These are phyloP conservation scores for Gynostemma pentaphyllum DNA, from an alignment of 306 rosid species.

Conservation along the genomic window DNA sequence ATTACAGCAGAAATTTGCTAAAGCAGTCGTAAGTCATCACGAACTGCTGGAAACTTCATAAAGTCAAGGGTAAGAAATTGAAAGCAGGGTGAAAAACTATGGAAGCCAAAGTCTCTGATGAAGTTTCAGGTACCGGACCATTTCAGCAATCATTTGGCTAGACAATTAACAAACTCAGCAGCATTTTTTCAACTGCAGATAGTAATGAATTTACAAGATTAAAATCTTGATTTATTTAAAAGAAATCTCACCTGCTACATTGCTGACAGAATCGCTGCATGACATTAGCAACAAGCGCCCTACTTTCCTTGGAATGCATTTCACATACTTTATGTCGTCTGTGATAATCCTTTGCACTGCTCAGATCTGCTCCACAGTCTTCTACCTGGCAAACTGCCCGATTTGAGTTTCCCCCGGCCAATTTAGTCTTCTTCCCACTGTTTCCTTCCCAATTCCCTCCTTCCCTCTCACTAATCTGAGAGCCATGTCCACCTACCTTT, in stretches of 20 bases:
- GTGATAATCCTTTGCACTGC: conserved; percentile 70
- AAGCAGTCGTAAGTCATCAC: neutral
- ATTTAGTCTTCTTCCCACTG: conserved; percentile 58
- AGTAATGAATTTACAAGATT: neutral
- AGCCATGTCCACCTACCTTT: conserved; percentile 50
- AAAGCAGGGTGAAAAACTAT: neutral
- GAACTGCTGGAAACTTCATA: neutral
- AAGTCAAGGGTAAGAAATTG: neutral
- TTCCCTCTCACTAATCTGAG: conserved; percentile 39
- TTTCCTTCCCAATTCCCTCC: conserved; percentile 37
- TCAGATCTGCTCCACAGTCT: conserved; percentile 78
- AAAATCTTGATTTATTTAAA: neutral
- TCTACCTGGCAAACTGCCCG: conserved; percentile 85
- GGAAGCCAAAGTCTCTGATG: conserved; percentile 8
- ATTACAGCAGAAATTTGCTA: conserved; percentile 11
- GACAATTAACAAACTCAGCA: neutral
- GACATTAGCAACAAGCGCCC: conserved; percentile 59
- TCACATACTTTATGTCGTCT: conserved; percentile 89
- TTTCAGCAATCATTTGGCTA: neutral
- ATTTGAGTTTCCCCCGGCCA: conserved; percentile 42
- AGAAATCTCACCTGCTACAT: conserved; percentile 66
- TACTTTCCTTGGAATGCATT: conserved; percentile 75
- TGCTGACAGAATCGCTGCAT: conserved; percentile 97
- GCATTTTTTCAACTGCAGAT: neutral
- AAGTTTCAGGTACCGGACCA: neutral